Base-by-base conservation (phyloP, 805 yeast genomes). In the Yarrowia divulgata region DNA sequence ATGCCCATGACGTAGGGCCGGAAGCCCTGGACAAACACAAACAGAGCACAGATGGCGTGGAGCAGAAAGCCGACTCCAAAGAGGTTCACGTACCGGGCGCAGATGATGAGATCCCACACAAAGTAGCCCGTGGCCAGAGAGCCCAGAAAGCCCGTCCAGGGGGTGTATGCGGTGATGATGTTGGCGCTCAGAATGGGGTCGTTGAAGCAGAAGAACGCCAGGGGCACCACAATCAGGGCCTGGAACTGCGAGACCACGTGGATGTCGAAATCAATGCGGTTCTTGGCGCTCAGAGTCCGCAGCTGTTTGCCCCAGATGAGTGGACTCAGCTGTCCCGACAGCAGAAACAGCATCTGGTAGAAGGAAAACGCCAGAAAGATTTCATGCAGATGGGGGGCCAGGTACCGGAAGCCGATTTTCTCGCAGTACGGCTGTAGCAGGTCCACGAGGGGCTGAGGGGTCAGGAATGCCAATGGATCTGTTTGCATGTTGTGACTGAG, bases 171-270 rank as follows among this genome's bases (percentile, higher is more conserved):
- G n/a, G 85, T 80, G 32, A 90, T 79, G 7, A 89, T 84, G 74
- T 88, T 86, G 13, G 75, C 73, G 5, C 74, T 71, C 70, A 85
- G 81, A 62, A 81, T 76, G 10, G 85, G 82, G 32, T 66, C 69
- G 62, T 52, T 52, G 62, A 66, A 43, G 14, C 60, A 54, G 10
- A 42, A 14, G n/a, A 66, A 52, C 35, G 63, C 60, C 60, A 66
- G 52, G 9, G 69, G 62, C 16, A 66, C 50, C 12, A 97, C 88
- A 8, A 90, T 71, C 0, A 91, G 57, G 63, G 95, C 87, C 78
- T 95, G 98, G 19, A 93, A 85, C 86, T 90, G 88, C 1, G 98
- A 89, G 3, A 92, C 97, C 13, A 90, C 83, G 78, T 95, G 98
- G 73, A 93, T 90, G 78, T 95, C 97, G 77, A 91, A 95, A 77